A percentile compares a stretch with the other conserved stretches of the same genome.
phyloP scores from a whole-genome alignment of 441 rosid species.

The Geranium incanum region DNA sequence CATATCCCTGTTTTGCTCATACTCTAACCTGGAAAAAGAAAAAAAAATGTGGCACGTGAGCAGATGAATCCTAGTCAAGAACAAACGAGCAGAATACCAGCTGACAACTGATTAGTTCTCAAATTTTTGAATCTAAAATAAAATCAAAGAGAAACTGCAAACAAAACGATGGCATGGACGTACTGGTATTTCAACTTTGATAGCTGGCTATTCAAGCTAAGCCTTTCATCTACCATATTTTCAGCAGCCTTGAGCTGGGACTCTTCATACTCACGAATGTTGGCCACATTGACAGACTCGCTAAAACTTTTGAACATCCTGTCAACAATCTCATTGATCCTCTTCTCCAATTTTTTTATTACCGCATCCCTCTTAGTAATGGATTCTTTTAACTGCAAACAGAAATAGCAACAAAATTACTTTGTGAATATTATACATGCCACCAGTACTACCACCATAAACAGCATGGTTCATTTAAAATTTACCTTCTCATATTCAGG shows the following conservation, averaged over 20 bases:
- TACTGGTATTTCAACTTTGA: slow-evolving; percentile 97
- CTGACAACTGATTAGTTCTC: background rate
- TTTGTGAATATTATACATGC: background rate
- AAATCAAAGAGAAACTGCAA: background rate
- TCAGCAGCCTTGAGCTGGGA: slow-evolving; percentile 89
- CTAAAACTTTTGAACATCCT: slow-evolving; percentile 74
- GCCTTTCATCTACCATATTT: slow-evolving; percentile 86
- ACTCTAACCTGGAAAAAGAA: slow-evolving; percentile 61
- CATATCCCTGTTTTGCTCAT: slow-evolving; percentile 88
- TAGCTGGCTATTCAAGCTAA: slow-evolving; percentile 84
- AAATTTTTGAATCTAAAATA: background rate
- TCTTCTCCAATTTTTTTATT: slow-evolving; percentile 73
- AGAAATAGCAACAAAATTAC: slow-evolving; percentile 21
- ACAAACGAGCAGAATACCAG: background rate
- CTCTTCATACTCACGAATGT: slow-evolving; percentile 97
- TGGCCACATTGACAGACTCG: slow-evolving; percentile 72
- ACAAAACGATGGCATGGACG: slow-evolving; percentile 27
- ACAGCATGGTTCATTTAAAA: slow-evolving; percentile 13
- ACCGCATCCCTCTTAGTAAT: slow-evolving; percentile 57
- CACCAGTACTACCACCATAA: slow-evolving; percentile 13
- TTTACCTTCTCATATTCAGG: slow-evolving; percentile 73
- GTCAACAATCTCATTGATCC: slow-evolving; percentile 88
- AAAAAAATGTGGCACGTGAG: background rate
- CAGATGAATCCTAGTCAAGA: slow-evolving; percentile 9
- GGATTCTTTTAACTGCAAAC: slow-evolving; percentile 43